phyloP scores from a whole-genome alignment of 2,329 filamentous ascomycete species.

The Ceratocystis destructans region DNA sequence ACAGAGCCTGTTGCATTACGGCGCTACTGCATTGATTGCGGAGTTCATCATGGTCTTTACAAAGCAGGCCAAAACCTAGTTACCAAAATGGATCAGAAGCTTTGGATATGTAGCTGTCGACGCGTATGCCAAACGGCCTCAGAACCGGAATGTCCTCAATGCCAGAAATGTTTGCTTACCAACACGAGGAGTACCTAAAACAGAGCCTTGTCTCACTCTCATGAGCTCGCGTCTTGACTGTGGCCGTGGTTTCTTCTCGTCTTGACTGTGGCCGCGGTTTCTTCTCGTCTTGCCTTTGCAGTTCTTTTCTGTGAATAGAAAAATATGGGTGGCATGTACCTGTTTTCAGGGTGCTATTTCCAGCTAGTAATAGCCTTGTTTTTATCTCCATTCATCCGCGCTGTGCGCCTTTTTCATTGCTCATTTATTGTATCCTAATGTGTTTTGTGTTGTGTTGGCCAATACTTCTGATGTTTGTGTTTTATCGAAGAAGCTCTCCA shows the following conservation, averaged over 20 bases:
- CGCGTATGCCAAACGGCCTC: conserved; percentile 28
- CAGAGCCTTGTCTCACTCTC: no score
- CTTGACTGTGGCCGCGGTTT: not conserved
- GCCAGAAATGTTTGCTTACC: conserved; percentile 23
- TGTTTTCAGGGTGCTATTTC: not conserved
- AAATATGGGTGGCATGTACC: not conserved
- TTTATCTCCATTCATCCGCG: not conserved
- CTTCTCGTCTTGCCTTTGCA: not conserved
- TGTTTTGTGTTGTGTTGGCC: not conserved
- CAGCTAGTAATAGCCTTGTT: not conserved
- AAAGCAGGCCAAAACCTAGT: conserved; percentile 28
- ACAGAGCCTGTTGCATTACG: conserved; percentile 25
- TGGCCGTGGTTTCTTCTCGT: not conserved
- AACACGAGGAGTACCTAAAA: no score
- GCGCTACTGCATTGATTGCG: conserved; percentile 32
- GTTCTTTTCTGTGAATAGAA: not conserved
- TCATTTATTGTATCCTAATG: not conserved
- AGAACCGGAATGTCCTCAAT: conserved; percentile 28
- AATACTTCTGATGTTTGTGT: not conserved
- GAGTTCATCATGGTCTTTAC: conserved; percentile 29
- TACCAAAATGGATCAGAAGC: conserved; percentile 28
- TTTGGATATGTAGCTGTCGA: conserved; percentile 31
- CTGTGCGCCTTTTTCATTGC: not conserved
- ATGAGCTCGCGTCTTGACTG: not conserved
- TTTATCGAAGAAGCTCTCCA: no score